Conservation (phyloP, 495 filamentous ascomycete genomes). For the Neurospora sp. region DNA sequence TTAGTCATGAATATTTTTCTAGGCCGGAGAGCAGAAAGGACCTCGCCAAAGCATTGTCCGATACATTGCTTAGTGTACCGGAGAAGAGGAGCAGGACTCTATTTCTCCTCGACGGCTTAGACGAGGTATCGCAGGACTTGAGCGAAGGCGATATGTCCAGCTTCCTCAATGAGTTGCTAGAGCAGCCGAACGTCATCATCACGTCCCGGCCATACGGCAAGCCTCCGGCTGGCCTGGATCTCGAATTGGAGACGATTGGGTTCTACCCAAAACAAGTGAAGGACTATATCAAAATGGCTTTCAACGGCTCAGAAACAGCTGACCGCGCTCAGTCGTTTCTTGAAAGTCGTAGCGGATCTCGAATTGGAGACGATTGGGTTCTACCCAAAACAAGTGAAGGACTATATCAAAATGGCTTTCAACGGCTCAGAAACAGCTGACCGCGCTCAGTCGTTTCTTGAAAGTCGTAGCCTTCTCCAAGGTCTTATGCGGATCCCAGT, state of each 20-base stretch:
- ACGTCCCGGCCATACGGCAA: slow-evolving; percentile 23
- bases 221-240: slow-evolving; percentile 5
- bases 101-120: slow-evolving; percentile 32
- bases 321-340: no score
- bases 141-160: slow-evolving; percentile 7
- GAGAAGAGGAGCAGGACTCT: slow-evolving; percentile 14
- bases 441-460: slow-evolving; percentile 27
- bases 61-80: background rate
- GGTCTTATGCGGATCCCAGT: slow-evolving; percentile 36
- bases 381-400: slow-evolving; percentile 23
- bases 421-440: slow-evolving; percentile 8
- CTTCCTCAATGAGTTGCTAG: slow-evolving; percentile 25
- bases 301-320: no score
- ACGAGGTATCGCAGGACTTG: slow-evolving; percentile 28
- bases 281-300: no score
- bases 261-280: no score
- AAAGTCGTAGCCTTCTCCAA: slow-evolving; percentile 22
- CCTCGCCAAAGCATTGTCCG: slow-evolving; percentile 11
- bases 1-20: slow-evolving; percentile 21
- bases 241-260: no score
- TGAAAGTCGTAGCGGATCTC: no score
- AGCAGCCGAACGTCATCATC: slow-evolving; percentile 26
- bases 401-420: slow-evolving; percentile 15
- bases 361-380: slow-evolving; percentile 28
- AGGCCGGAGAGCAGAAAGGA: background rate